Evolutionary conservation across 2,329 filamentous ascomycete genomes (phyloP), one percentile per base, ranked within the genome.

Genomic region (Aureobasidium sp.): DNA sequence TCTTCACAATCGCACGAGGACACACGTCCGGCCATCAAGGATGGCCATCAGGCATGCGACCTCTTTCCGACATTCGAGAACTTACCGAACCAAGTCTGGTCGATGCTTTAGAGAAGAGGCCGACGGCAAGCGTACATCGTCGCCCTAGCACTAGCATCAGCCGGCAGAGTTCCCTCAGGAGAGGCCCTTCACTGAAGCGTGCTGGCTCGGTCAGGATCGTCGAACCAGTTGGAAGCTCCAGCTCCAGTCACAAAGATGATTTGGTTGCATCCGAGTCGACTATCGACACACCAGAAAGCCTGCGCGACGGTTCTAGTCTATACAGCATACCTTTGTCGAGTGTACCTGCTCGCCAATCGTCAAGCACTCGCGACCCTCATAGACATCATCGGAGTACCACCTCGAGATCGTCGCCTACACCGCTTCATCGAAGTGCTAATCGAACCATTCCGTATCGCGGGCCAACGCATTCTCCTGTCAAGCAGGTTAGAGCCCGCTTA

Each of bases 41-140:
- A n/a, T 63, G 62, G 62, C 55, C 71, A 10, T 71, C 72, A 9
- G 71, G 73, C 55, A 67, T 72, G 46, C 75, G 78, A 50, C 77
- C 78, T 48, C 68, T 81, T 32, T 81, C 78, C 47, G 78, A 81
- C 65, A 81, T 81, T 62, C 75, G 78, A 64, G 78, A 80, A 66
- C 70, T 79, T 65, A 81, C 78, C 12, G 78, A 80, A 67, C 77
- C 78, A 32, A 79, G 77, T 65, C 67, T 80, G 26, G 73, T 73
- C 20, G 76, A 79, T 13, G 47, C 65, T 15, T 29, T 50, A 24
- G 26, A 55, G 12, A 64, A 62, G 12, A 34, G 46, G 17, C 52
- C 59, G 66, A 39, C 43, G 5, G 9, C 24, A 27, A 37, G 32
- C 24, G 26, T 50, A 9, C 34, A 60, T 70, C 47, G 43, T 34